phyloP scores from a whole-genome alignment of 1,284 basidiomycete species.

The Sporisorium graminicola region DNA sequence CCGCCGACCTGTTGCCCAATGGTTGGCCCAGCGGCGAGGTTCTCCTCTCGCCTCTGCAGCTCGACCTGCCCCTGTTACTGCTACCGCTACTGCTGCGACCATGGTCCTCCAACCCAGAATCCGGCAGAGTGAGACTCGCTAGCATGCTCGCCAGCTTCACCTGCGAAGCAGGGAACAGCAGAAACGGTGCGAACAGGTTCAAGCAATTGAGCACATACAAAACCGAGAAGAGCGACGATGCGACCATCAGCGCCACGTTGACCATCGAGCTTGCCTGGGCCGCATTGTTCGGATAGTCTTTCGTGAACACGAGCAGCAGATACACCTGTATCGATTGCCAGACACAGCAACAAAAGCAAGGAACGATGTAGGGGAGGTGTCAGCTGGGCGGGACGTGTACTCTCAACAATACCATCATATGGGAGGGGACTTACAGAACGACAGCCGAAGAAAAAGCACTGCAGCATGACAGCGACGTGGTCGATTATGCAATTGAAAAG shows the following conservation, averaged over 20 bases:
- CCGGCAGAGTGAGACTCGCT: not conserved
- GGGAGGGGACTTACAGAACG: conserved; percentile 41
- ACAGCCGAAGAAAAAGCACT: conserved; percentile 23
- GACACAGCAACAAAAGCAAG: not conserved
- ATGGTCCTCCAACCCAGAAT: not conserved
- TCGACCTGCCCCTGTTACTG: no score
- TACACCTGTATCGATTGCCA: conserved; percentile 10
- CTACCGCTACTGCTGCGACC: no score
- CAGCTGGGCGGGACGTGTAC: not conserved
- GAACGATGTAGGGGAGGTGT: not conserved
- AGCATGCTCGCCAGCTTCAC: conserved; percentile 36
- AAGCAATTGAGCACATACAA: conserved; percentile 31
- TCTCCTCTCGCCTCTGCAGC: not conserved
- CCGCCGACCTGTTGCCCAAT: not conserved
- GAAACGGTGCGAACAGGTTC: conserved; percentile 40
- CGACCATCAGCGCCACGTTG: conserved; percentile 9
- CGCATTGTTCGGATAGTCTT: conserved; percentile 9
- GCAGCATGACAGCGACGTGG: conserved; percentile 28
- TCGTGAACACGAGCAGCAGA: not conserved
- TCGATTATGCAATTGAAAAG: conserved; percentile 45
- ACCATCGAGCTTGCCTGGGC: conserved; percentile 7
- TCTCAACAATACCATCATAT: no score
- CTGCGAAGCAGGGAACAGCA: conserved; percentile 34
- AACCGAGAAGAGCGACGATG: conserved; percentile 18
- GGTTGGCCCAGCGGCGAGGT: not conserved